These are phyloP conservation scores for Phytophthora megakarya DNA, from an alignment of 352 stramenopile species.

Conservation along the genomic window DNA sequence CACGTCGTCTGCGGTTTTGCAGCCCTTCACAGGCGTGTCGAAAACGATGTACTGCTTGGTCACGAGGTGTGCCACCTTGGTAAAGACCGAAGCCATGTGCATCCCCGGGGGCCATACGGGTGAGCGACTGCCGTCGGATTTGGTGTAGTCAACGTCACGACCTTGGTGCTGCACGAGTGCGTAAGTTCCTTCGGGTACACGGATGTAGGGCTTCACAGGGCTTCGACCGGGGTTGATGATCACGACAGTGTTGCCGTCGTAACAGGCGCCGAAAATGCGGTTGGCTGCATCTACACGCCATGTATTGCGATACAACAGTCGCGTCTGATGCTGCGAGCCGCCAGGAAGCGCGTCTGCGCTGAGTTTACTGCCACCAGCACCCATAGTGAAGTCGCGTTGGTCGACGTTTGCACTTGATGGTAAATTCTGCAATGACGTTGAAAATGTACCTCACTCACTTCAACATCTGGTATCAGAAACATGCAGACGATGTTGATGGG, in stretches of 20 bases:
- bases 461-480: conserved; percentile 17
- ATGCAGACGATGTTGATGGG: conserved; percentile 4
- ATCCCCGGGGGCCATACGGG: conserved; percentile 82
- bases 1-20: conserved; percentile 90
- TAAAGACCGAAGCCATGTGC: conserved; percentile 73
- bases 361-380: conserved; percentile 22
- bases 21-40: conserved; percentile 88
- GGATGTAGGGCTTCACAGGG: conserved; percentile 79
- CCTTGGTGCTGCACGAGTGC: conserved; percentile 88
- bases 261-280: conserved; percentile 77
- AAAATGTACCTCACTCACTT: conserved; percentile 14
- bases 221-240: conserved; percentile 72
- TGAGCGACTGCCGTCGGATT: conserved; percentile 46
- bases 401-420: conserved; percentile 18
- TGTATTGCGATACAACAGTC: conserved; percentile 66
- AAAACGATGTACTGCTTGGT: conserved; percentile 91
- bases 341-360: conserved; percentile 23
- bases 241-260: conserved; percentile 82
- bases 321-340: conserved; percentile 51
- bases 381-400: conserved; percentile 22
- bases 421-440: conserved; percentile 26
- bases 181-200: conserved; percentile 89
- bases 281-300: conserved; percentile 72
- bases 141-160: conserved; percentile 65
- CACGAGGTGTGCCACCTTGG: conserved; percentile 86